phyloP scores from a whole-genome alignment of 441 rosid genomes.

The Aleurites moluccanus region DNA sequence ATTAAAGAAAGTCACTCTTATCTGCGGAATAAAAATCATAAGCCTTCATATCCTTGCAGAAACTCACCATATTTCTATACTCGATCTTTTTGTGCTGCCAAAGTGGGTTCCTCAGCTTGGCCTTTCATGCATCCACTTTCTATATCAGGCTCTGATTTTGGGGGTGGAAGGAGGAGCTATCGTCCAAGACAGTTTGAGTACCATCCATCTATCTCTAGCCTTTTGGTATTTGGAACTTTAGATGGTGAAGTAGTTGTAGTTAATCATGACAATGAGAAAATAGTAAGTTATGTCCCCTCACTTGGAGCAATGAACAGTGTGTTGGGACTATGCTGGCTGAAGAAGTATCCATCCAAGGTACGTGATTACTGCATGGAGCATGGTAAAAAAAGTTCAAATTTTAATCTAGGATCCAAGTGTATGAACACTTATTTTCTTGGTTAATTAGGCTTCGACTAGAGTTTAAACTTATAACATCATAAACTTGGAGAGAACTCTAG shows the following conservation, averaged over 20 bases:
- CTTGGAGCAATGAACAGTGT: conserved; percentile 75
- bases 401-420: not conserved
- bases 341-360: conserved; percentile 80
- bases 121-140: conserved; percentile 72
- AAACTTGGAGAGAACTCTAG: no score
- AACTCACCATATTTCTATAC: conserved; percentile 56
- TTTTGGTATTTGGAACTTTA: conserved; percentile 87
- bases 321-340: conserved; percentile 98
- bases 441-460: no score
- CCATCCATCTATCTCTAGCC: conserved; percentile 70
- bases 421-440: not conserved
- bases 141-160: conserved; percentile 37
- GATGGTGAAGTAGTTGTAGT: conserved; percentile 91
- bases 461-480: no score
- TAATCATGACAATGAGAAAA: conserved; percentile 79
- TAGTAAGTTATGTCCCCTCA: conserved; percentile 70
- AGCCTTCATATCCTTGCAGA: conserved; percentile 35
- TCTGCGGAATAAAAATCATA: conserved; percentile 28
- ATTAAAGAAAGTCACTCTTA: conserved; percentile 42
- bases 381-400: conserved; percentile 8
- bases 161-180: conserved; percentile 45
- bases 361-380: conserved; percentile 19
- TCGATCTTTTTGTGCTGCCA: conserved; percentile 85
- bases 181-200: conserved; percentile 96
- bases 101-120: conserved; percentile 79